Evolutionary conservation across 202 grass and related monocot species (phyloP), one percentile per base, ranked within the genome.

Genomic region (Eragrostis tef): DNA sequence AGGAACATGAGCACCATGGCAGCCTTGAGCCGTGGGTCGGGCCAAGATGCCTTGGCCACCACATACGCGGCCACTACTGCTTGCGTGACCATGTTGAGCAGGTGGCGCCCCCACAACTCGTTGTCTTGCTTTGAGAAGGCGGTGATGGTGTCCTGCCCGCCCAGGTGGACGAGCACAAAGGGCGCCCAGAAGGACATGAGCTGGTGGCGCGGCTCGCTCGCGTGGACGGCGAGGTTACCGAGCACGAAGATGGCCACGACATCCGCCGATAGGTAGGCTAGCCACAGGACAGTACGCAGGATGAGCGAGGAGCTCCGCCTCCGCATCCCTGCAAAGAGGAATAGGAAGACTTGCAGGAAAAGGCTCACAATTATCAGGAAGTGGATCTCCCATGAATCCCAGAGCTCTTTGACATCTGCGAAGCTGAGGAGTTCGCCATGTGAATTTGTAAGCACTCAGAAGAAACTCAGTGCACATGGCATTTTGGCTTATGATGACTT

Each of bases 1-100:
- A 77, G 24, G 22, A 77, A 77, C 56, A 77, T 29, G 21, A 77
- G 8, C 2, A 77, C 57, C 74, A 77, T 77, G 58, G 74, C 74
- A 75, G 73, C 73, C 14, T 0, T 26, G 7, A 61, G 54, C 14
- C 73, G 3, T 1, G 3, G 0, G 1, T 75, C 54, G 0, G 36
- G 54, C 73, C 73, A 75, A 19, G 73, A 45, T 5, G 20, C 73
- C 73, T 26, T 59, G 36, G 54, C 54, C 54, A 75, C 73, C 3
- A 61, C 54, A 2, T 75, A 75, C 7, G 11, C 54, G 13, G 73
- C 39, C 2, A 75, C 39, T 0, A 2, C 54, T 2, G 19, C 73
- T 20, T 75, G 54, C 13, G 53, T 6, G 36, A 46, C 73, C 54
- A 75, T 19, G 73, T 0, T 44, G 36, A 75, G 54, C n/a, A 75